Conservation (phyloP, 2,329 filamentous ascomycete genomes). For the Neopestalotiopsis rosae region DNA sequence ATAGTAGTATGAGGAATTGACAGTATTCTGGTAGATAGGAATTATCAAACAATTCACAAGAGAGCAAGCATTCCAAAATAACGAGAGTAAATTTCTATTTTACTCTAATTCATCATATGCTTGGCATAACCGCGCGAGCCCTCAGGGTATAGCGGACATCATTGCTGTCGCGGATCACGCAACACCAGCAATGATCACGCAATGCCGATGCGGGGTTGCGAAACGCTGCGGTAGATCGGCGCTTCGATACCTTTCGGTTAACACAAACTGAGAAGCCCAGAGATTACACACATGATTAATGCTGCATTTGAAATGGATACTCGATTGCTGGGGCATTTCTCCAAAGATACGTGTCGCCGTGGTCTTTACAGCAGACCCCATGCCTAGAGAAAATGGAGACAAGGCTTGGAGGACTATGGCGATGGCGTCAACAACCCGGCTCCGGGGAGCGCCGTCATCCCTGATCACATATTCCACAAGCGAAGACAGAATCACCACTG, state of each 20-base stretch:
- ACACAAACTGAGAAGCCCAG: not conserved
- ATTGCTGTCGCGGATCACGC: slow-evolving; percentile 2
- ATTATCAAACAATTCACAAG: not conserved
- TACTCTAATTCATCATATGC: not conserved
- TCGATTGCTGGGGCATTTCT: not conserved
- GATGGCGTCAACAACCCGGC: slow-evolving; percentile 1
- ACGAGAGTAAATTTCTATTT: not conserved
- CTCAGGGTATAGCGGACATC: not conserved
- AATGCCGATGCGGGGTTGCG: slow-evolving; percentile 17
- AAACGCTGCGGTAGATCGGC: not conserved
- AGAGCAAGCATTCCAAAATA: not conserved
- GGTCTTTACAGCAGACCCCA: not conserved
- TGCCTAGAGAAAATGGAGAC: not conserved
- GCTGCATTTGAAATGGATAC: slow-evolving; percentile 1
- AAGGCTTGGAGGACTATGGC: not conserved
- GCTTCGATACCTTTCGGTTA: not conserved
- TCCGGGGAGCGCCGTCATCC: not conserved
- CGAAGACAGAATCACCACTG: not conserved
- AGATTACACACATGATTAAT: not conserved
- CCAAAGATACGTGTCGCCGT: not conserved
- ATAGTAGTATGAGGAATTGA: not conserved
- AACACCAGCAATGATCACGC: slow-evolving; percentile 16
- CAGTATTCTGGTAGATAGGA: not conserved
- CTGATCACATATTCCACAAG: not conserved
- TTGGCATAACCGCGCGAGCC: not conserved